Base-by-base conservation (phyloP, 345 rosid species). In the Eucalyptus coolabah region DNA sequence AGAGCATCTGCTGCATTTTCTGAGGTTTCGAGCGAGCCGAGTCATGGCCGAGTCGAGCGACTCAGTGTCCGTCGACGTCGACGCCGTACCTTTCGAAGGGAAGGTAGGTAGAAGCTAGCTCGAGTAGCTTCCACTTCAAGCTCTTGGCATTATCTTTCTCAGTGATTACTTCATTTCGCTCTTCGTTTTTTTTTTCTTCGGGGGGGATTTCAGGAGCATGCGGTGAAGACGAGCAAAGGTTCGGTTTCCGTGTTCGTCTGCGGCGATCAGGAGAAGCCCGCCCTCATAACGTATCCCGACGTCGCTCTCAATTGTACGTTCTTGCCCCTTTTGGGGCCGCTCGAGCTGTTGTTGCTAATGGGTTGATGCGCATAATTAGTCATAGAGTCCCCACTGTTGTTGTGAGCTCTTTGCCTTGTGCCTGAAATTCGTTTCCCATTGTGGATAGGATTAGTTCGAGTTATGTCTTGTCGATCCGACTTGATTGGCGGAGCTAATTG, bases 261-360 rank as follows among this genome's bases (percentile, higher is more conserved):
- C 72, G 98, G 99, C 88, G 97, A 97, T 92, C 93, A 90, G 89
- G 96, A 94, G 91, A 97, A 97, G 93, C 99, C 99, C 88, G 96
- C 98, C 60, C 90, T 97, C 90, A 94, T 96, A 49, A 95, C 99
- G 24, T 97, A 96, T 88, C 96, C 99, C 24, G 99, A 97, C 93
- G 96, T 97, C 88, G 98, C 96, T 92, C 95, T 97, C 63, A 97
- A 95, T 85, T 95, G 99, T 97, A 95, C 17, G 89, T 86, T 34
- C 42, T 86, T 53, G 18, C 85, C 14, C 85, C 0, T 77, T 23
- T 40, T 10, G 4, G 6, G 85, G 12, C 85, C 28, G 0, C 85
- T 77, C 24, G 24, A 77, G 85, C 45, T 77, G 47, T 11, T 23
- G 47, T 77, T 77, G 21, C 83, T 40, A 23, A 19, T 77, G 47